Percentiles rank a stretch among this genome's conserved stretches.
These are phyloP conservation scores for Citrus reticulata DNA, from an alignment of 345 rosid species.

Conservation along the genomic window DNA sequence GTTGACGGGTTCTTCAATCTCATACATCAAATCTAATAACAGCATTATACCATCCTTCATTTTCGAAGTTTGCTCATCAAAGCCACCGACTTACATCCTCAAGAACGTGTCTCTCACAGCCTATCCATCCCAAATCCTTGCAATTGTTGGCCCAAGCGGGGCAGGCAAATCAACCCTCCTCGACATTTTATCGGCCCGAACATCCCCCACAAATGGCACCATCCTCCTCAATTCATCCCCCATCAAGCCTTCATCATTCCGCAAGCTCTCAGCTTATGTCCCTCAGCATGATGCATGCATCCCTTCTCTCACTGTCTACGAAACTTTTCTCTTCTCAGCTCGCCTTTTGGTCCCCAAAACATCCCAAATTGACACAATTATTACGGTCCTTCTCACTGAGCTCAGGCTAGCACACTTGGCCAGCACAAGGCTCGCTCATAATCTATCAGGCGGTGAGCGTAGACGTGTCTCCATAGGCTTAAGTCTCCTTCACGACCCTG, in stretches of 20 bases:
- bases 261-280: conserved; percentile 81
- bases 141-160: conserved; percentile 95
- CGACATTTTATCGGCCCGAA: conserved; percentile 82
- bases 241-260: conserved; percentile 70
- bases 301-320: conserved; percentile 71
- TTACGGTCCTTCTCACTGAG: conserved; percentile 57
- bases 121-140: conserved; percentile 78
- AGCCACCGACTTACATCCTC: conserved; percentile 61
- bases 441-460: conserved; percentile 81
- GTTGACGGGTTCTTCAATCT: conserved; percentile 65
- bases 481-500: conserved; percentile 84
- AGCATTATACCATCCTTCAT: conserved; percentile 21
- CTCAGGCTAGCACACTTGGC: conserved; percentile 60
- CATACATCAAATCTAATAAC: conserved; percentile 50
- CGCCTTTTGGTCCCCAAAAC: conserved; percentile 54
- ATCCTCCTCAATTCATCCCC: conserved; percentile 69
- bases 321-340: conserved; percentile 73
- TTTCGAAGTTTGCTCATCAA: conserved; percentile 38
- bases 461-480: conserved; percentile 86
- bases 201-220: conserved; percentile 67
- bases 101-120: conserved; percentile 67
- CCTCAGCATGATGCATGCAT: conserved; percentile 86
- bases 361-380: conserved; percentile 30
- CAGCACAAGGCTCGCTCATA: conserved; percentile 43
- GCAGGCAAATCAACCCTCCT: conserved; percentile 96